Conservation (phyloP, 441 rosid genomes). For the Bruguiera hainesii region DNA sequence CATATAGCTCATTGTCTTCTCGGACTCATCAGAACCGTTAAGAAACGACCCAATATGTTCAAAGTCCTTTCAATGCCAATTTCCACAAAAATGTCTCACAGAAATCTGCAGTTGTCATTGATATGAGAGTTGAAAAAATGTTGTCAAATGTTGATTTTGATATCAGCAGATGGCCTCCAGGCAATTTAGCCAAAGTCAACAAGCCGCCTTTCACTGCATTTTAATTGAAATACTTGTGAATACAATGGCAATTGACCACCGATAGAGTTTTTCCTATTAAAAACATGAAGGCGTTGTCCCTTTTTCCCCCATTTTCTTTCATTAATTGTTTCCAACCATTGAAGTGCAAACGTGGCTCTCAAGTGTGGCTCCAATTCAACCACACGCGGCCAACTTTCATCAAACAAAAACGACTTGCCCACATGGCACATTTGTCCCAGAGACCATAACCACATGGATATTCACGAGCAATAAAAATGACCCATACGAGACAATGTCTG, state of each 20-base stretch:
- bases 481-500: too few species aligned
- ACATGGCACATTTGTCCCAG: too few species aligned
- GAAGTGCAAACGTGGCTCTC: too few species aligned
- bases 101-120: slow-evolving; percentile 47
- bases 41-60: slow-evolving; percentile 57
- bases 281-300: too few species aligned
- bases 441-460: too few species aligned
- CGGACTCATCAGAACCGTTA: slow-evolving; percentile 46
- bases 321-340: too few species aligned
- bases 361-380: too few species aligned
- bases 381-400: too few species aligned
- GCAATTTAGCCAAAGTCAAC: slow-evolving; percentile 62
- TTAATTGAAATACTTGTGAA: slow-evolving; percentile 13
- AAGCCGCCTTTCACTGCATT: slow-evolving; percentile 84
- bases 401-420: too few species aligned
- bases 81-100: slow-evolving; percentile 53
- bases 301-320: too few species aligned
- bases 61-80: slow-evolving; percentile 62
- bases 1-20: slow-evolving; percentile 49
- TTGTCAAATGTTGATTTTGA: slow-evolving; percentile 29
- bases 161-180: slow-evolving; percentile 45
- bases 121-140: slow-evolving; percentile 52
- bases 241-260: neutral
- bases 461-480: too few species aligned
- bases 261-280: neutral